Conservation (phyloP, 441 rosid genomes). For the Theobroma grandiflorum region DNA sequence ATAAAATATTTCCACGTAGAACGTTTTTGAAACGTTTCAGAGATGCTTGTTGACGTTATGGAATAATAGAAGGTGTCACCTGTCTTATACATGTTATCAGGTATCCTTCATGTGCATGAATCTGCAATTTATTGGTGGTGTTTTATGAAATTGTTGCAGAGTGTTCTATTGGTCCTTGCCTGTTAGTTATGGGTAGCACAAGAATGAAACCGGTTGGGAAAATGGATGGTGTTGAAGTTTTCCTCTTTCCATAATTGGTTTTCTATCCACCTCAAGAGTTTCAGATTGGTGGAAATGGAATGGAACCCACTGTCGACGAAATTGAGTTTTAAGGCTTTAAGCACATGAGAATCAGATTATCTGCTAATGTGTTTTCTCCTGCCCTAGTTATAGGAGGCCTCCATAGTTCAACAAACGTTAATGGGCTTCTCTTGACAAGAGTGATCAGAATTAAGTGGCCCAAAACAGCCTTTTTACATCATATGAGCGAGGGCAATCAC, state of each 20-base stretch:
- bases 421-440: neutral
- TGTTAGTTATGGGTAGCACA: neutral
- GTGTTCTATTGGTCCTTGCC: neutral
- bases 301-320: neutral
- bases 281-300: neutral
- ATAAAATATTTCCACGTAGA: neutral
- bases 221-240: too few relatives aligned
- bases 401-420: neutral
- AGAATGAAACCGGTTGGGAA: neutral
- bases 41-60: neutral
- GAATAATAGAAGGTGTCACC: neutral
- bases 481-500: neutral
- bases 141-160: neutral
- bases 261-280: neutral
- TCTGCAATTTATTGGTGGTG: neutral
- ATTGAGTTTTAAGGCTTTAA: neutral
- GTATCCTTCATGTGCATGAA: neutral
- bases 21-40: neutral
- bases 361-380: constrained; percentile 1
- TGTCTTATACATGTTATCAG: neutral
- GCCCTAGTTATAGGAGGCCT: neutral
- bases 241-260: neutral
- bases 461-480: neutral
- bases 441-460: neutral
- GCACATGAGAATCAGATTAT: neutral